Conservation (phyloP, 192 early-diverging fungal genomes). For the Piromyces finnis region DNA sequence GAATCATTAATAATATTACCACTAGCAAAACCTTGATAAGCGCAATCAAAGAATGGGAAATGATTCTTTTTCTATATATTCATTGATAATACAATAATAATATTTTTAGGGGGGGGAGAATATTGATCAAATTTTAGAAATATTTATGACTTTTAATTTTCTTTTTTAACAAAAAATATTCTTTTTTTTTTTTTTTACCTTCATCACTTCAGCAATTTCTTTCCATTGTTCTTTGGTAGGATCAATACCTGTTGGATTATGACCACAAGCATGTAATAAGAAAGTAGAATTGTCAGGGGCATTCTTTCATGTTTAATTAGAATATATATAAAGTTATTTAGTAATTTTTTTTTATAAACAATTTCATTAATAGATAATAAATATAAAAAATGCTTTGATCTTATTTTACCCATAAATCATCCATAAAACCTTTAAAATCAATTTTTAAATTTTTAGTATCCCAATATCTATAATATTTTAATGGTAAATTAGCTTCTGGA, state of each 20-base stretch:
- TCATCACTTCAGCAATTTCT: slow-evolving; percentile 67
- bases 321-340: not conserved
- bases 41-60: slow-evolving; percentile 95
- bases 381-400: no score
- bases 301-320: not conserved
- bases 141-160: no score
- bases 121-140: no score
- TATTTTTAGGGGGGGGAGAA: no score
- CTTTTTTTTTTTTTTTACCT: not conserved
- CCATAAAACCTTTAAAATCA: slow-evolving; percentile 60
- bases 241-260: slow-evolving; percentile 98
- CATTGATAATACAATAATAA: not conserved
- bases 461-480: slow-evolving; percentile 83
- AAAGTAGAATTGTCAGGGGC: slow-evolving; percentile 74
- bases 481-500: slow-evolving; percentile 54
- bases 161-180: no score
- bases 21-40: slow-evolving; percentile 96
- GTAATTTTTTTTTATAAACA: no score
- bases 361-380: no score
- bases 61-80: slow-evolving; percentile 40
- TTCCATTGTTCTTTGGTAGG: slow-evolving; percentile 93
- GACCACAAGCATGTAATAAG: slow-evolving; percentile 82
- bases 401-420: slow-evolving; percentile 18
- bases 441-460: slow-evolving; percentile 55
- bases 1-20: slow-evolving; percentile 84